Evolutionary conservation across 306 rosid genomes (phyloP), one percentile per base, ranked within the genome.

Genomic region (Quercus mongolica): DNA sequence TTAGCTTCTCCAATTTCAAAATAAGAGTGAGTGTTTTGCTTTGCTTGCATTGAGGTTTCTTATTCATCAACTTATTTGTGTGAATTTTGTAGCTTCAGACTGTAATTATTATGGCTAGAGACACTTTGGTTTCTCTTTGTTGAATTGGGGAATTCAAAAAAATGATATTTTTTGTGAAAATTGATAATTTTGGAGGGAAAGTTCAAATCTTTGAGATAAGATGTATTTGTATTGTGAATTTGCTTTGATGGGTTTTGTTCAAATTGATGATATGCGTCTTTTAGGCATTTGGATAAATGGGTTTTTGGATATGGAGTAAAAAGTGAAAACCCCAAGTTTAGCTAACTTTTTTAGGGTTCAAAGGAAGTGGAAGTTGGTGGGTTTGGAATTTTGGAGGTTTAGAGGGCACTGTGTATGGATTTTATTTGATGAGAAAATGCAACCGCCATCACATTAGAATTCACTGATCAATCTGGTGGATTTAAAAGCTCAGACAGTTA

Each of bases 401-500:
- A 7, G 63, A 20, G 63, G 17, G 1, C 44, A 30, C 7, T 6
- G 90, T 89, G 89, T 87, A 85, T 91, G 94, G 88, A 84, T 85
- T 26, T 90, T 85, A 80, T 76, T 51, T 82, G 81, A 84, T 88
- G 90, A 89, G 28, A 93, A 90, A 87, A 95, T 95, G 99, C 94
- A 91, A 65, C 49, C 6, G 1, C 65, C 30, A 86, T 88, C 99
- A 83, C 93, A 88, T 81, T 92, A 89, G 91, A 80, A 82, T 71
- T 87, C 93, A 26, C 90, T 93, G 88, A 88, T 90, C 81, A 94
- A 93, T 90, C 87, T 89, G 88, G 91, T 86, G 56, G 97, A 93
- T 76, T 69, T 95, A 77, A 95, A 83, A 86, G 92, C 84, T 58
- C 92, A 87, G 54, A 83, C 91, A 67, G 81, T 91, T 65, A 95